A percentile compares a stretch with the other conserved stretches of the same genome.
Conservation (phyloP, 1,284 basidiomycete species). For the Sporisorium graminicola region DNA sequence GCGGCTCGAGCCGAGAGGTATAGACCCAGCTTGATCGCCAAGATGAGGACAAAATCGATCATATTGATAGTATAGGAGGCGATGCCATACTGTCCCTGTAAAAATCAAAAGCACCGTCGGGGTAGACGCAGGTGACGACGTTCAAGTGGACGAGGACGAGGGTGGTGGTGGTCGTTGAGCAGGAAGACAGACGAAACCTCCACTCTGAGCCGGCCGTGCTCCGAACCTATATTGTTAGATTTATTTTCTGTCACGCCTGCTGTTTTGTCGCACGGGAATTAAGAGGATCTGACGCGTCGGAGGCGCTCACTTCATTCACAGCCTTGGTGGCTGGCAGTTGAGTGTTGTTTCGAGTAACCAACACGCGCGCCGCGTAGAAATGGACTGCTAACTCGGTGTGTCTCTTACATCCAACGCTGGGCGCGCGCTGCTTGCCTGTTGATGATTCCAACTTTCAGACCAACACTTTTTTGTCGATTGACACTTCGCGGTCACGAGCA, state of each 20-base stretch:
- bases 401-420: not conserved
- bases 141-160: not conserved
- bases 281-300: not conserved
- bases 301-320: not conserved
- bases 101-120: not conserved
- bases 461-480: slow-evolving; percentile 4
- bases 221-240: not conserved
- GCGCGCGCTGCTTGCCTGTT: slow-evolving; percentile 7
- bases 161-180: not conserved
- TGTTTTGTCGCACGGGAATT: not conserved
- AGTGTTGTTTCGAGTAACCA: slow-evolving; percentile 1
- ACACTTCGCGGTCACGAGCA: not conserved
- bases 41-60: slow-evolving; percentile 39
- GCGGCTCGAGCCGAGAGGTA: slow-evolving; percentile 41
- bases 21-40: slow-evolving; percentile 42
- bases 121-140: not conserved
- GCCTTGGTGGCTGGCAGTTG: too few species aligned
- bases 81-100: slow-evolving; percentile 10
- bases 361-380: slow-evolving; percentile 9
- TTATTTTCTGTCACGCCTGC: not conserved
- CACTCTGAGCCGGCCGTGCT: not conserved
- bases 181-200: slow-evolving; percentile 1
- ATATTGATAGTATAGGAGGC: slow-evolving; percentile 5
- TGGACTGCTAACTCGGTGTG: not conserved
- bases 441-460: not conserved